A percentile compares a stretch with the other conserved stretches of the same genome.
Evolutionary conservation across 2,329 filamentous ascomycete genomes (phyloP).

Genomic region (Cladosporium colombiae): DNA sequence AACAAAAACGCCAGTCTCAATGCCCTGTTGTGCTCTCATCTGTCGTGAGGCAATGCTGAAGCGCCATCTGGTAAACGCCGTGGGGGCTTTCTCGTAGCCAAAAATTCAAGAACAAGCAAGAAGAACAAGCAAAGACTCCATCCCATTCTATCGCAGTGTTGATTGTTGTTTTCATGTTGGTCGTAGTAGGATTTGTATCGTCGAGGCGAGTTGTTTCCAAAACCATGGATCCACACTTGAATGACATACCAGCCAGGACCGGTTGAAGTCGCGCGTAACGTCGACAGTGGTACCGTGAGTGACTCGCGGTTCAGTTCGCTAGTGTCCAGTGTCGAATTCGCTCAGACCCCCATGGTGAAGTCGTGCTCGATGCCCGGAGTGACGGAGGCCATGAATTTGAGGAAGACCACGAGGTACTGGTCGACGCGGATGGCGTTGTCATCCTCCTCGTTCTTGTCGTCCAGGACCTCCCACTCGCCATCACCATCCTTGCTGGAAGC

Average conservation of each 20-base stretch:
- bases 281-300: conserved; percentile 31
- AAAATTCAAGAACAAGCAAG: not conserved
- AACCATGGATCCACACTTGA: not conserved
- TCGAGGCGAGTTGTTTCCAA: not conserved
- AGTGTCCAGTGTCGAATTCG: conserved; percentile 22
- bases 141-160: not conserved
- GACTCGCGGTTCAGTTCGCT: conserved; percentile 25
- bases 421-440: conserved; percentile 77
- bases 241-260: conserved; percentile 18
- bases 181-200: not conserved
- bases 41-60: conserved; percentile 11
- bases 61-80: not conserved
- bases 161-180: not conserved
- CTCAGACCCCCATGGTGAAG: conserved; percentile 90
- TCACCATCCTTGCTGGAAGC: conserved; percentile 50
- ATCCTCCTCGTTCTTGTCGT: conserved; percentile 60
- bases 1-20: not conserved
- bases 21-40: conserved; percentile 6
- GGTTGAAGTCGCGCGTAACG: conserved; percentile 32
- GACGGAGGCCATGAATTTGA: conserved; percentile 74
- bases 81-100: not conserved
- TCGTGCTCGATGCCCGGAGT: conserved; percentile 97
- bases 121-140: not conserved
- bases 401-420: conserved; percentile 82
- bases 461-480: conserved; percentile 63